Base-by-base conservation (phyloP, 768 basidiomycete genomes). In the Rickenella mellea region DNA sequence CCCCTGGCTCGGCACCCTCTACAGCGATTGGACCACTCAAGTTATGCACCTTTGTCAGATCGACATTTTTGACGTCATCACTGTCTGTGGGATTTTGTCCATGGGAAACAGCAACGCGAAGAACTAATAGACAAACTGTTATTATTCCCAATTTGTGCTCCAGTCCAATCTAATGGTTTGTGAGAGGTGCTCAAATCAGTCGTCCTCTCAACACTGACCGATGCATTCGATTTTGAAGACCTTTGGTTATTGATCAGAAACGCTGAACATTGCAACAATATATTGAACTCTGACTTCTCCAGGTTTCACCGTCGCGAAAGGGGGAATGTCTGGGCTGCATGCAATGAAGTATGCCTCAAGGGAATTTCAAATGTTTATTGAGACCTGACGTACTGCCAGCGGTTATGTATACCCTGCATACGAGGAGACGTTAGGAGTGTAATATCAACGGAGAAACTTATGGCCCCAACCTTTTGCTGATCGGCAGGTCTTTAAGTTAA, bases 131-230 rank as follows among this genome's bases (percentile, higher is more conserved):
- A 61, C 72, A 22, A 43, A 80, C 80, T 68, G 48, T 84, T 79
- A 46, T 83, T 84, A 54, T 83, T 84, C 32, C 80, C 79, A 38
- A 84, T 83, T 52, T 85, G 81, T 1, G 80, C 82, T 14, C 82
- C 83, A 12, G 82, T 86, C 83, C 82, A 86, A 50, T 83, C 81
- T 81, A 8, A n/a, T n/a, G n/a, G n/a, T n/a, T 36, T 26, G 20
- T 21, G 14, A 27, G 21, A 19, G 9, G 8, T 5, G 2, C 6
- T 15, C 15, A 41, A 39, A 10, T 22, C 38, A 19, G 25, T 27
- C 27, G 7, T 25, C 9, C n/a, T 6, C 12, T 6, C 15, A n/a
- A 35, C 17, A 50, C 73, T 36, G 52, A 77, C 80, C 80, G 28
- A 80, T 69, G 48, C 79, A 82, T 62, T 83, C 73, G 15, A 84